Base-by-base conservation (phyloP, 2,329 filamentous ascomycete genomes). In the Monosporascus cannonballus region DNA sequence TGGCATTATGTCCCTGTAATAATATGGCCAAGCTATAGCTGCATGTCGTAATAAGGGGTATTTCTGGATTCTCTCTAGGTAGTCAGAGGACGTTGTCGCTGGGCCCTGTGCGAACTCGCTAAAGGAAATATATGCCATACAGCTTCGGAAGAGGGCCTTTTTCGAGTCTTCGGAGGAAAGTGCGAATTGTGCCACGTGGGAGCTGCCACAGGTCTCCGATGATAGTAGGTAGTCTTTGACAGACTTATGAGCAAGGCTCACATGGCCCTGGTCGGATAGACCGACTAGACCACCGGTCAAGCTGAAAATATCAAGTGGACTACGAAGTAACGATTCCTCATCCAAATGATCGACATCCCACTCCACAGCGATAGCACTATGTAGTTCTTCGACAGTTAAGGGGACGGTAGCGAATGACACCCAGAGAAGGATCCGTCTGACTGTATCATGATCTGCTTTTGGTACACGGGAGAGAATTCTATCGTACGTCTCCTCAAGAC, bases 221-320 rank as follows among this genome's bases (percentile, higher is more conserved):
- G 55, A 54, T 17, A 53, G 22, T 1, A 55, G 52, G 25, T 56
- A 54, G 15, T 42, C 49, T 39, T 55, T 54, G 22, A 56, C 48
- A 2, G 52, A 54, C 47, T 54, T 30, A 36, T 56, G 55, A 1
- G 52, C 55, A 2, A 56, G 48, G 4, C 25, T 53, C 11, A 54
- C 41, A n/a, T 53, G 7, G n/a, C 52, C 50, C 17, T 42, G 3
- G 3, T 51, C 48, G 15, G 55, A 46, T 7, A 56, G 47, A 22
- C 22, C 53, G 3, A 56, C 14, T 6, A 56, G 36, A n/a, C 54
- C 48, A 17, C 52, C 47, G 8, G 27, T 49, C n/a, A 56, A 25
- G 5, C 17, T 22, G 3, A 56, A 36, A 14, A 56, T 51, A 24
- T 56, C 54, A 15, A 27, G 42, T n/a, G 54, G 54, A 18, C 36